Conservation (phyloP, 169 alveolate genomes). For the Toxoplasma gondii region DNA sequence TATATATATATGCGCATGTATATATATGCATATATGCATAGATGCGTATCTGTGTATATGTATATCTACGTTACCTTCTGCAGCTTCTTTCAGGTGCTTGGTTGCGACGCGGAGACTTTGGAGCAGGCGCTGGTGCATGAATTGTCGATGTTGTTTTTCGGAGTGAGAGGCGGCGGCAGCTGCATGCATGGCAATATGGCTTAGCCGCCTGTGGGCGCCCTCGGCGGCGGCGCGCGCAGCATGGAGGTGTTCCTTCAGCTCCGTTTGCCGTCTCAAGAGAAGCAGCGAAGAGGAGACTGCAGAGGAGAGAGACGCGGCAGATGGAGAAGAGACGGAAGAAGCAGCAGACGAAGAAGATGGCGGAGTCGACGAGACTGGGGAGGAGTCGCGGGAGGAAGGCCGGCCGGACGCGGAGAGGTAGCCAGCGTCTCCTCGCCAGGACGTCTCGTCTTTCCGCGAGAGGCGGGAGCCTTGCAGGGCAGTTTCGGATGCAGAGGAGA, state of each 20-base stretch:
- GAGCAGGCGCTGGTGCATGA: not conserved
- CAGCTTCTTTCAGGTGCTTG: conserved; percentile 50
- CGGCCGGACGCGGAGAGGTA: too few relatives aligned
- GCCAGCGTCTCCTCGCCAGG: too few relatives aligned
- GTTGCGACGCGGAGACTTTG: conserved; percentile 14
- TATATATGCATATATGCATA: not conserved
- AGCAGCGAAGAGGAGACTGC: not conserved
- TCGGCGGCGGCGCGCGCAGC: conserved; percentile 42
- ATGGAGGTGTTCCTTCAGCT: conserved; percentile 20
- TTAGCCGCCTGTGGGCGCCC: conserved; percentile 5
- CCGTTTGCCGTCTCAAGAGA: not conserved
- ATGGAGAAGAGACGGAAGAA: not conserved
- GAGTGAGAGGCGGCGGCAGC: conserved; percentile 47
- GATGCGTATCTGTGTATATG: not conserved
- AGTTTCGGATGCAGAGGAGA: too few relatives aligned
- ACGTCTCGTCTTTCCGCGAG: too few relatives aligned
- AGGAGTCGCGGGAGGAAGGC: too few relatives aligned
- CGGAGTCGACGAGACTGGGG: too few relatives aligned
- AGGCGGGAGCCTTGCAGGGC: too few relatives aligned
- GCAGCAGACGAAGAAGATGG: too few relatives aligned
- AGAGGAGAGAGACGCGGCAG: not conserved
- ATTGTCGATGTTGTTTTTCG: conserved; percentile 44
- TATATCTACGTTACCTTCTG: not conserved
- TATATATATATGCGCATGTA: not conserved
- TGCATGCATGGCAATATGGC: conserved; percentile 46